These are phyloP conservation scores for Delitschia confertaspora DNA, from an alignment of 495 filamentous ascomycete species.

Conservation along the genomic window DNA sequence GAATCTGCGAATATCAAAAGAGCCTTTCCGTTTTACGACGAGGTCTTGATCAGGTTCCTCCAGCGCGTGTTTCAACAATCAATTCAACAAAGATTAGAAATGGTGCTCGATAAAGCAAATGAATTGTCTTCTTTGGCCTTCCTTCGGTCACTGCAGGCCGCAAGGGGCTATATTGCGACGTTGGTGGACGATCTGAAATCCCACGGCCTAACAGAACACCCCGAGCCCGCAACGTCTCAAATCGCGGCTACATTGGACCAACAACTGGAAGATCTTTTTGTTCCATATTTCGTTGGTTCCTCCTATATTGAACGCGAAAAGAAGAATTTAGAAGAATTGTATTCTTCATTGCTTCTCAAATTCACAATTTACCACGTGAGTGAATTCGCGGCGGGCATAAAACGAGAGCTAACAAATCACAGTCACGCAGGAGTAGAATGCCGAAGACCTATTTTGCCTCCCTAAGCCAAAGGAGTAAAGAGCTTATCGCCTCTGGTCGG, in stretches of 20 bases:
- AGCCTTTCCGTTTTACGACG: conserved; percentile 92
- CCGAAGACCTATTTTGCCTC: conserved; percentile 85
- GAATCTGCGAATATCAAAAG: conserved; percentile 92
- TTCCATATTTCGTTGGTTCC: conserved; percentile 87
- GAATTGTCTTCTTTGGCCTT: conserved; percentile 86
- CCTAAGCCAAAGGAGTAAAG: conserved; percentile 74
- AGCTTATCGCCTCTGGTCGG: conserved; percentile 70
- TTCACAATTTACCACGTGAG: conserved; percentile 77
- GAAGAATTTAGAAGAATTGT: conserved; percentile 80
- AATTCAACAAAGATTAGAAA: conserved; percentile 88
- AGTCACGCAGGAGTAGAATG: conserved; percentile 66
- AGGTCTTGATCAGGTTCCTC: conserved; percentile 81
- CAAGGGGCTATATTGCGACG: conserved; percentile 71
- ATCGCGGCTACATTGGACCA: conserved; percentile 82
- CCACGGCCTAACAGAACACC: conserved; percentile 91
- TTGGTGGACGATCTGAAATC: conserved; percentile 88
- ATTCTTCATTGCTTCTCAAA: conserved; percentile 87
- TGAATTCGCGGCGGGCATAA: not conserved
- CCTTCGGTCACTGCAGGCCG: conserved; percentile 80
- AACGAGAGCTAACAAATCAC: conserved; percentile 2
- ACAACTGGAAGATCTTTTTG: conserved; percentile 91
- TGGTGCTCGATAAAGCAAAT: conserved; percentile 90
- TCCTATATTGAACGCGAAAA: conserved; percentile 94
- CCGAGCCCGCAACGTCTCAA: conserved; percentile 80
- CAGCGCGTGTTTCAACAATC: conserved; percentile 97